Percentiles rank a stretch among this genome's conserved stretches.
phyloP scores from a whole-genome alignment of 768 basidiomycete genomes.

The Hydnomerulius pinastri region DNA sequence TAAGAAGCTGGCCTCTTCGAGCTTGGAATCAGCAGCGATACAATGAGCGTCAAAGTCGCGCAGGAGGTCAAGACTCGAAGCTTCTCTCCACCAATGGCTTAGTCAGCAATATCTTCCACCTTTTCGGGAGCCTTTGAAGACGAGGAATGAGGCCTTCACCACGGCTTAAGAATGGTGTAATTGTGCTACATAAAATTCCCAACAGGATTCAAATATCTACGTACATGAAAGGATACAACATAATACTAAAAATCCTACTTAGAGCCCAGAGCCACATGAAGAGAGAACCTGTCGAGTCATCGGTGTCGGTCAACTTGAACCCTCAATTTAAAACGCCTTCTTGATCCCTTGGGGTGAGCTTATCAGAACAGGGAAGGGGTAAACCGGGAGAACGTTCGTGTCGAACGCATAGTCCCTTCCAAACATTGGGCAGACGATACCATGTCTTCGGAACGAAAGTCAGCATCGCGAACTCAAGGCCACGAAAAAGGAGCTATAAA shows the following conservation, averaged over 20 bases:
- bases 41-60: neutral
- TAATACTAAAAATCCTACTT: neutral
- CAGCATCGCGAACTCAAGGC: neutral
- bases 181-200: neutral
- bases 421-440: constrained; percentile 14
- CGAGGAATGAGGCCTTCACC: too few relatives aligned
- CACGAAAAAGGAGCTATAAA: neutral
- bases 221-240: neutral
- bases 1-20: neutral
- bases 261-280: neutral
- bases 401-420: constrained; percentile 22
- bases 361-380: constrained; percentile 8
- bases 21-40: constrained; percentile 23
- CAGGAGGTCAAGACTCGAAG: too few relatives aligned
- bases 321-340: neutral
- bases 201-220: neutral
- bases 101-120: constrained; percentile 4
- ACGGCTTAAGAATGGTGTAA: too few relatives aligned
- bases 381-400: constrained; percentile 20
- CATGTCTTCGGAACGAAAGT: constrained; percentile 15
- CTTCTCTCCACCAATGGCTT: neutral
- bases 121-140: too few relatives aligned
- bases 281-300: neutral
- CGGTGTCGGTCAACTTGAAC: neutral
- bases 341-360: neutral